Percentiles rank a stretch among this genome's conserved stretches.
phyloP scores from a whole-genome alignment of 768 basidiomycete species.

The Phanerodontia chrysosporium region DNA sequence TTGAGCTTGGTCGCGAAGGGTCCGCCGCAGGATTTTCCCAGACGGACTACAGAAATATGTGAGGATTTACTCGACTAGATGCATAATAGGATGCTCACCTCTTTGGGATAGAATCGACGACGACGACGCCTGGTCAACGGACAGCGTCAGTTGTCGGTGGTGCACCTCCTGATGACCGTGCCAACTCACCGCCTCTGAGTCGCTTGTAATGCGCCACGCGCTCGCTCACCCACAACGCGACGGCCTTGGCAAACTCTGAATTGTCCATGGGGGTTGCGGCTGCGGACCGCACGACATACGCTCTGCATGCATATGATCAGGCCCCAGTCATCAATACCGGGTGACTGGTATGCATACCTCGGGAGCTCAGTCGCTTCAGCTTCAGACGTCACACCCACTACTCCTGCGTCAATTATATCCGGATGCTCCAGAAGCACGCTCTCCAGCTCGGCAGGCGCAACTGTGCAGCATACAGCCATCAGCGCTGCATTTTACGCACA shows the following conservation, averaged over 20 bases:
- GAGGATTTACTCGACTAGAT: background rate
- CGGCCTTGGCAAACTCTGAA: constrained; percentile 39
- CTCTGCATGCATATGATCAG: constrained; percentile 32
- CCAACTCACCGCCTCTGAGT: constrained; percentile 56
- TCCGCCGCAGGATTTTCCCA: constrained; percentile 82
- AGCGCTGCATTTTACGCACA: constrained; percentile 33
- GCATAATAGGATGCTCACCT: constrained; percentile 35
- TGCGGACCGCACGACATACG: constrained; percentile 55
- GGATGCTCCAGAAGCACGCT: constrained; percentile 69
- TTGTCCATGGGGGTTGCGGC: constrained; percentile 32
- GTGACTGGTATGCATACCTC: constrained; percentile 35
- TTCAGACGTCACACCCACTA: constrained; percentile 67
- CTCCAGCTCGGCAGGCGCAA: constrained; percentile 85
- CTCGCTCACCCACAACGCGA: constrained; percentile 64
- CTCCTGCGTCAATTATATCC: constrained; percentile 72
- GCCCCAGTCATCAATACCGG: constrained; percentile 17
- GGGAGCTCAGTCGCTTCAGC: constrained; percentile 80
- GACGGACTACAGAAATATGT: constrained; percentile 49
- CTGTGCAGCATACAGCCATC: constrained; percentile 69
- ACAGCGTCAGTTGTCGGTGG: too few species aligned
- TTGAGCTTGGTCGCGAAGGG: constrained; percentile 66
- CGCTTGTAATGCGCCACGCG: constrained; percentile 74
- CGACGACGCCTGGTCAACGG: constrained; percentile 36
- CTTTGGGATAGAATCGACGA: constrained; percentile 65
- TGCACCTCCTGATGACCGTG: background rate